Evolutionary conservation across 2,329 filamentous ascomycete genomes (phyloP).

Genomic region (Polytolypa hystricis): DNA sequence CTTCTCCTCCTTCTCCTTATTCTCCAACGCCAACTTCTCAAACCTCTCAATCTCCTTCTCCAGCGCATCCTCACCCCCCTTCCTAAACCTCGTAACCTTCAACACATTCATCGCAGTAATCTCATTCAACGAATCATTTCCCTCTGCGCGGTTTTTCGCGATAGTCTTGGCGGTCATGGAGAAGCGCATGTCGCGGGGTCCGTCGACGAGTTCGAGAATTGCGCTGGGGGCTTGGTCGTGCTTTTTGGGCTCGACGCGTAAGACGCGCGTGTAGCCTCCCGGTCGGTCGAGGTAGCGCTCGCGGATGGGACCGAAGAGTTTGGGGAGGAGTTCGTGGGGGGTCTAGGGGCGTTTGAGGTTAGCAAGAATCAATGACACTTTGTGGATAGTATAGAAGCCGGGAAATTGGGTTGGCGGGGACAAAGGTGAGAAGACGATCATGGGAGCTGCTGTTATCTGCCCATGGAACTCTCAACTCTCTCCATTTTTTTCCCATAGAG

Average conservation of each 20-base stretch:
- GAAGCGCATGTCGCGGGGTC: conserved; percentile 86
- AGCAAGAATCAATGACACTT: too few species aligned
- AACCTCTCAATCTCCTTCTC: conserved; percentile 46
- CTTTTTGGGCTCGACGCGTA: conserved; percentile 81
- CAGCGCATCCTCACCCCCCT: conserved; percentile 55
- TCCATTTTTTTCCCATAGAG: too few species aligned
- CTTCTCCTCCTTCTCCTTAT: conserved; percentile 24
- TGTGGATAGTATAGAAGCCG: too few species aligned
- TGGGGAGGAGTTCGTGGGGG: conserved; percentile 49
- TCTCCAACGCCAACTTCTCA: conserved; percentile 45
- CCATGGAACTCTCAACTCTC: too few species aligned
- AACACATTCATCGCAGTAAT: conserved; percentile 66
- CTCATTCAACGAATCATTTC: conserved; percentile 51
- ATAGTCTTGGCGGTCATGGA: conserved; percentile 83
- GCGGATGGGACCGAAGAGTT: conserved; percentile 75
- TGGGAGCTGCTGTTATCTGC: too few species aligned
- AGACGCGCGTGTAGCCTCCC: conserved; percentile 89
- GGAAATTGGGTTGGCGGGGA: too few species aligned
- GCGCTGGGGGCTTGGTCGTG: conserved; percentile 80
- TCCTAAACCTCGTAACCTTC: conserved; percentile 71
- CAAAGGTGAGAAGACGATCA: too few species aligned
- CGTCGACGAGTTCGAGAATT: conserved; percentile 90
- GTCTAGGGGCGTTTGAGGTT: conserved; percentile 22
- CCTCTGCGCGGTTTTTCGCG: conserved; percentile 44
- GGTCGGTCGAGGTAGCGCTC: conserved; percentile 67